Evolutionary conservation across 1,284 basidiomycete species (phyloP).

Genomic region (Ceratobasidium sp.): DNA sequence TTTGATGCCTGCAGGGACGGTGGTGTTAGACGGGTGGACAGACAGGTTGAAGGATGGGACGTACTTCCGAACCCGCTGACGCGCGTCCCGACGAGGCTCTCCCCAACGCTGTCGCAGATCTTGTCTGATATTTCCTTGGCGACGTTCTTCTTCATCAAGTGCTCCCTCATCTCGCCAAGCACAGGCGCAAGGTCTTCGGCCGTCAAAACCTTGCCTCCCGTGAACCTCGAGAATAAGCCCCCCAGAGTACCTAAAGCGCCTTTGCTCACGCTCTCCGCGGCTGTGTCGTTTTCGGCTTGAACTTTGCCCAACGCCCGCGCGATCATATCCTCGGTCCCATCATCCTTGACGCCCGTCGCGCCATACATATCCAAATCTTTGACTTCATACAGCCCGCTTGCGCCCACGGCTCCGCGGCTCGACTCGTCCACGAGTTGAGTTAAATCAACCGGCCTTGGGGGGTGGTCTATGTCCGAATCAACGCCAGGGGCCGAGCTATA

Average conservation of each 20-base stretch:
- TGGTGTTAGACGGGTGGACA: constrained; percentile 18
- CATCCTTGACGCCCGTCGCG: constrained; percentile 55
- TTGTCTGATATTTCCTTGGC: constrained; percentile 95
- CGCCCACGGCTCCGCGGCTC: constrained; percentile 83
- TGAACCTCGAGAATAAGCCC: constrained; percentile 84
- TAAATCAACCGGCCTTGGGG: constrained; percentile 62
- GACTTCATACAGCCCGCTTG: constrained; percentile 91
- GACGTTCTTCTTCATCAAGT: constrained; percentile 99
- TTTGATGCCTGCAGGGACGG: constrained; percentile 70
- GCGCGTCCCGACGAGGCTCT: constrained; percentile 89
- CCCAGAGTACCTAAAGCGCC: constrained; percentile 67
- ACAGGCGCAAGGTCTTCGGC: constrained; percentile 88
- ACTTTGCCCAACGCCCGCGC: constrained; percentile 63
- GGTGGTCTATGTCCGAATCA: constrained; percentile 55
- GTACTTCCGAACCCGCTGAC: constrained; percentile 79
- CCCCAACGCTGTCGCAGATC: constrained; percentile 92
- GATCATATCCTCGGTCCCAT: constrained; percentile 67
- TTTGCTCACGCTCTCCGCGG: constrained; percentile 21
- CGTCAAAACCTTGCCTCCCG: constrained; percentile 82
- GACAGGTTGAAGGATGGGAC: not conserved
- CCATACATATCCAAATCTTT: constrained; percentile 85
- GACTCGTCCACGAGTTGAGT: constrained; percentile 76
- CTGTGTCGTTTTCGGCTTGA: constrained; percentile 51
- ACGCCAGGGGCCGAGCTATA: constrained; percentile 69
- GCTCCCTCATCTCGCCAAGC: constrained; percentile 93